Conservation (phyloP, 1,284 basidiomycete genomes). For the Violaceomyces palustris region DNA sequence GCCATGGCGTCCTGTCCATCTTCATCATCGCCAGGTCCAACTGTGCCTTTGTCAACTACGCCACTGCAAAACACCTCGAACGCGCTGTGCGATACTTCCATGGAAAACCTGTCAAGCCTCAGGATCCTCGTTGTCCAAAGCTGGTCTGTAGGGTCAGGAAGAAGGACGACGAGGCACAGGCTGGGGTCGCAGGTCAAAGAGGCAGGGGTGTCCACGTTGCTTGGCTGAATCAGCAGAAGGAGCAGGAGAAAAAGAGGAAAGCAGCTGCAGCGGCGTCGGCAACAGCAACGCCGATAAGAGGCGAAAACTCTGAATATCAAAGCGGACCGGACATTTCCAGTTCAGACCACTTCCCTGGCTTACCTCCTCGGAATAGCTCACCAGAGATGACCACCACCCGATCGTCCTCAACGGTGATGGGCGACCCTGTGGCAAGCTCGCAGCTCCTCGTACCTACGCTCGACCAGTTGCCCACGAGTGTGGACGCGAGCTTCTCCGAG, state of each 20-base stretch:
- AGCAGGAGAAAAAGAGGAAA: conserved; percentile 28
- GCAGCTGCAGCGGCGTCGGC: conserved; percentile 2
- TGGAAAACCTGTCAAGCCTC: conserved; percentile 63
- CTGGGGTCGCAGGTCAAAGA: conserved; percentile 85
- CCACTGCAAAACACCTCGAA: conserved; percentile 63
- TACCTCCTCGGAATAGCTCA: too few relatives aligned
- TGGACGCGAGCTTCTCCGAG: not conserved
- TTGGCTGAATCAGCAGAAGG: conserved; percentile 63
- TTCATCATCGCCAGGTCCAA: conserved; percentile 87
- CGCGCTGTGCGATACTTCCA: conserved; percentile 70
- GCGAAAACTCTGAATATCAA: too few relatives aligned
- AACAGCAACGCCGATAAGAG: not conserved
- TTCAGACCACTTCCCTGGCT: too few relatives aligned
- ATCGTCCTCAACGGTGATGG: too few relatives aligned
- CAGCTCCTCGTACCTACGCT: too few relatives aligned
- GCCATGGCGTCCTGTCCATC: conserved; percentile 71
- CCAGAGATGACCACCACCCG: too few relatives aligned
- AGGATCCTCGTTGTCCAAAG: conserved; percentile 68
- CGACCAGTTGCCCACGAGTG: not conserved
- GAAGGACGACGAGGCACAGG: conserved; percentile 77
- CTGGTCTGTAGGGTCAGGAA: conserved; percentile 80
- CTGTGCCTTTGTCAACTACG: conserved; percentile 89
- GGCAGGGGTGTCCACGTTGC: conserved; percentile 76
- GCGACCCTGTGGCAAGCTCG: too few relatives aligned
- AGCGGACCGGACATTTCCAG: too few relatives aligned